Evolutionary conservation across 2,329 filamentous ascomycete genomes (phyloP).

Genomic region (Grosmannia serpens): DNA sequence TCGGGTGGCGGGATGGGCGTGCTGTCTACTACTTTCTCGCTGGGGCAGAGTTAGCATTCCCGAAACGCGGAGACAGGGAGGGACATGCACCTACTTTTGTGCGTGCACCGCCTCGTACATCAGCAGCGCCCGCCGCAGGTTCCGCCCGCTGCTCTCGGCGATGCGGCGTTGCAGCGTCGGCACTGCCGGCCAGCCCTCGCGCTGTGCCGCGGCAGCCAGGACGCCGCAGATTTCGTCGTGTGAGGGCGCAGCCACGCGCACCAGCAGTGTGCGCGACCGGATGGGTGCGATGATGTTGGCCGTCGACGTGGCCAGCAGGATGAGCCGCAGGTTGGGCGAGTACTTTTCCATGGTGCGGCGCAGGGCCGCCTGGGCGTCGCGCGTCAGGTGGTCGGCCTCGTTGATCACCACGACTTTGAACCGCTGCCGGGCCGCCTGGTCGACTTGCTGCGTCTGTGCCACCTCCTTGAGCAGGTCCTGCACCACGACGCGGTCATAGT

Average conservation of each 20-base stretch:
- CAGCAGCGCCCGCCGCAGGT: constrained; percentile 76
- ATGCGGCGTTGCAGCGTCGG: constrained; percentile 71
- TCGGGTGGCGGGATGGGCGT: constrained; percentile 91
- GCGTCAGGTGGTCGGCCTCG: constrained; percentile 85
- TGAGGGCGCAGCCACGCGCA: constrained; percentile 81
- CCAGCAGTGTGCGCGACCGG: constrained; percentile 77
- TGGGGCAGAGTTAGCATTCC: constrained; percentile 23
- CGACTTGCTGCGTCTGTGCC: constrained; percentile 98
- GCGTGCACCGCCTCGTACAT: constrained; percentile 98
- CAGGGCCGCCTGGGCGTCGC: constrained; percentile 91
- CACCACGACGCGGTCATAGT: constrained; percentile 89
- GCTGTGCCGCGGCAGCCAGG: constrained; percentile 58
- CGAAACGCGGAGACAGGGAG: not conserved
- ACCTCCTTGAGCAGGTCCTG: constrained; percentile 96
- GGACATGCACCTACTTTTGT: constrained; percentile 62
- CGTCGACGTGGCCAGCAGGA: constrained; percentile 88
- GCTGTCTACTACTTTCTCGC: constrained; percentile 78
- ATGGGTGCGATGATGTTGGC: constrained; percentile 99
- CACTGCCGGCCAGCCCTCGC: constrained; percentile 72
- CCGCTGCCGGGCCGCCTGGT: constrained; percentile 74
- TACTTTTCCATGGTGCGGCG: constrained; percentile 99
- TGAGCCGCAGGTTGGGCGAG: constrained; percentile 84
- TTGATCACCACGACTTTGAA: constrained; percentile 99
- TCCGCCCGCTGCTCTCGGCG: constrained; percentile 81
- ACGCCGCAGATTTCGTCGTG: constrained; percentile 75